These are phyloP conservation scores for Harringtonia aguacate DNA, from an alignment of 2,329 filamentous ascomycete species.

Conservation along the genomic window DNA sequence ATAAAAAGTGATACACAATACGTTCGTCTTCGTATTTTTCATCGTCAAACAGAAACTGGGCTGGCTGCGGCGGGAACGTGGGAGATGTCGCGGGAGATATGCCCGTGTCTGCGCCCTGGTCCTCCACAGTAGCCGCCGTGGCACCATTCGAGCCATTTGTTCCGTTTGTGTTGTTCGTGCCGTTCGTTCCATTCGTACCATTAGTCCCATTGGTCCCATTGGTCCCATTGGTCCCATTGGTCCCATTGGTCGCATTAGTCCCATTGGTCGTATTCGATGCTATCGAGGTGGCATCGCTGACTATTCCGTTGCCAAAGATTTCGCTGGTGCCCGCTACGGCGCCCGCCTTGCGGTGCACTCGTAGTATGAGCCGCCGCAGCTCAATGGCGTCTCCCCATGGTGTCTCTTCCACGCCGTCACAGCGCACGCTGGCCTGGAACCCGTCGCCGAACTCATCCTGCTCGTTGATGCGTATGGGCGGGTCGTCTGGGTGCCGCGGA, in stretches of 20 bases:
- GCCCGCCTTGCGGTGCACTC: conserved; percentile 22
- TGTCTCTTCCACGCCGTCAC: conserved; percentile 51
- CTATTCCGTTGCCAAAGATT: too few relatives aligned
- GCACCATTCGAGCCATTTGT: too few relatives aligned
- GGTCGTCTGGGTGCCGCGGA: conserved; percentile 44
- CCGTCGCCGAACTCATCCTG: conserved; percentile 53
- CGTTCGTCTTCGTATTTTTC: conserved; percentile 39
- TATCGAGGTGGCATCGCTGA: too few relatives aligned
- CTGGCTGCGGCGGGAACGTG: neutral
- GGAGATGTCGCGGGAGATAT: too few relatives aligned
- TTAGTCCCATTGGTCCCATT: too few relatives aligned
- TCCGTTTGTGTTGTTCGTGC: too few relatives aligned
- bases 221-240: too few relatives aligned
- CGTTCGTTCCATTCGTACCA: too few relatives aligned
- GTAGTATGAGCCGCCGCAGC: conserved; percentile 60
- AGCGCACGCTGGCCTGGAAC: conserved; percentile 57
- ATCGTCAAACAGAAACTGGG: neutral
- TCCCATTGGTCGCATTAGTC: too few relatives aligned
- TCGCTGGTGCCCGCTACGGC: neutral
- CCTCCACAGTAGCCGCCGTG: too few relatives aligned
- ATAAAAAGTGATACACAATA: conserved; percentile 73
- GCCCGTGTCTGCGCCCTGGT: too few relatives aligned
- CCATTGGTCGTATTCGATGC: too few relatives aligned
- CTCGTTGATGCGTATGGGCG: conserved; percentile 47
- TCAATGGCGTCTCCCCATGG: conserved; percentile 50